phyloP scores from a whole-genome alignment of 2,329 filamentous ascomycete species.

The Neoarthrinium moseri region DNA sequence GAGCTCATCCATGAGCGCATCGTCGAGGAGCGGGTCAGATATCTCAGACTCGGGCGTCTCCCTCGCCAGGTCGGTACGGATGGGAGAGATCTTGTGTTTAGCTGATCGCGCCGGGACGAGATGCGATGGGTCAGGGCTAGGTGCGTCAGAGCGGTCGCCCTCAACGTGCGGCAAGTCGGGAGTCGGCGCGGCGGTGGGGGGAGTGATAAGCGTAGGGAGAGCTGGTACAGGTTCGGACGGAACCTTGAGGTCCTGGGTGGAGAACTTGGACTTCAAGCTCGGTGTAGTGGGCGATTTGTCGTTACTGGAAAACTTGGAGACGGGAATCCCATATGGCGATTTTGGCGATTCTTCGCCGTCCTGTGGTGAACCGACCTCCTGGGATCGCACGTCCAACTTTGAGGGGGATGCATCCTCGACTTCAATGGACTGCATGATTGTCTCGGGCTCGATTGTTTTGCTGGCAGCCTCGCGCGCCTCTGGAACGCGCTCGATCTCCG shows the following conservation, averaged over 20 bases:
- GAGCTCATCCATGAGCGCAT: constrained; percentile 84
- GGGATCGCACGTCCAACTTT: constrained; percentile 1
- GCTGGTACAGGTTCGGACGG: constrained; percentile 19
- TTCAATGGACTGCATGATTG: neutral
- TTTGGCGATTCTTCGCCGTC: constrained; percentile 16
- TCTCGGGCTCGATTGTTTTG: constrained; percentile 11
- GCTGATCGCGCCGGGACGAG: constrained; percentile 27
- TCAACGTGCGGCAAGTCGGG: constrained; percentile 9
- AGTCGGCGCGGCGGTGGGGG: constrained; percentile 5
- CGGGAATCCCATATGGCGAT: constrained; percentile 21
- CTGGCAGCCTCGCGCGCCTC: too few relatives aligned
- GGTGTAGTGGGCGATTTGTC: constrained; percentile 24
- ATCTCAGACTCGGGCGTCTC: constrained; percentile 35
- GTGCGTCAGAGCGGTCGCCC: constrained; percentile 13
- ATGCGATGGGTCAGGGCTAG: constrained; percentile 12
- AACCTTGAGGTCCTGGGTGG: constrained; percentile 34
- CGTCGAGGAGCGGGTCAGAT: constrained; percentile 54
- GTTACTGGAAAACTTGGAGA: constrained; percentile 25
- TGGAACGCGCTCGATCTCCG: too few relatives aligned
- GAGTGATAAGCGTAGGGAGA: constrained; percentile 2
- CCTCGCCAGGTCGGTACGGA: constrained; percentile 47
- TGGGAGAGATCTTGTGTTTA: constrained; percentile 50
- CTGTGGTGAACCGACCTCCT: constrained; percentile 11
- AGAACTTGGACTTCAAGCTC: constrained; percentile 43
- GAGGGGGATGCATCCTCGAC: neutral